Base-by-base conservation (phyloP, 345 rosid species). In the Ceriops tagal region DNA sequence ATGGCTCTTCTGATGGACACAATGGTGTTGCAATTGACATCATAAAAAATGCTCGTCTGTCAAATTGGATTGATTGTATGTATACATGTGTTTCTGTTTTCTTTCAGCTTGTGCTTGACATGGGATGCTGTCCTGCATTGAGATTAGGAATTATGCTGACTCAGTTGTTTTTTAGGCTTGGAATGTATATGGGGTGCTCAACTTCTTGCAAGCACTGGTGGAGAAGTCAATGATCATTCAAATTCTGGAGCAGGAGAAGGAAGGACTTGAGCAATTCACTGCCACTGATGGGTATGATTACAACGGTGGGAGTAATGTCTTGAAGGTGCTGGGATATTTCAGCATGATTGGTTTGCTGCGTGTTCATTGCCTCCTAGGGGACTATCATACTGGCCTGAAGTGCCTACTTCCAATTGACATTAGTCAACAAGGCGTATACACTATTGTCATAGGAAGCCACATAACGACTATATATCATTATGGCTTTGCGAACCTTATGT, bases 151-250 rank as follows among this genome's bases (percentile, higher is more conserved):
- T 59, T 8, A 63, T 16, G 1, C 26, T 58, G 31, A 3, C n/a
- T 34, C n/a, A 13, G 4, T 53, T 31, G 10, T 34, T 8, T 6
- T 28, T 34, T 77, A 93, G 99, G 96, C 98, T 6, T 95, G 99
- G 97, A 95, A 89, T 82, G 99, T 95, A 53, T 90, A 92, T 71
- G 98, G 99, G 43, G 98, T 95, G 80, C 99, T 95, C 70, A 95
- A 95, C 83, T 95, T 76, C 83, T 86, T 95, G 96, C 96, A 95
- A 92, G 98, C 98, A 7, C 85, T 95, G 64, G 92, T 92, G 77
- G 98, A 95, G 76, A 95, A 95, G 86, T 95, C 98, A 0, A 78
- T 67, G 60, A 92, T 95, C 65, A 78, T 85, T 77, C 89, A 90
- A 78, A 95, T 95, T 64, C 77, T 95, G 69, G 99, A 95, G 82